phyloP scores from a whole-genome alignment of 306 rosid genomes.

The Urtica urens region DNA sequence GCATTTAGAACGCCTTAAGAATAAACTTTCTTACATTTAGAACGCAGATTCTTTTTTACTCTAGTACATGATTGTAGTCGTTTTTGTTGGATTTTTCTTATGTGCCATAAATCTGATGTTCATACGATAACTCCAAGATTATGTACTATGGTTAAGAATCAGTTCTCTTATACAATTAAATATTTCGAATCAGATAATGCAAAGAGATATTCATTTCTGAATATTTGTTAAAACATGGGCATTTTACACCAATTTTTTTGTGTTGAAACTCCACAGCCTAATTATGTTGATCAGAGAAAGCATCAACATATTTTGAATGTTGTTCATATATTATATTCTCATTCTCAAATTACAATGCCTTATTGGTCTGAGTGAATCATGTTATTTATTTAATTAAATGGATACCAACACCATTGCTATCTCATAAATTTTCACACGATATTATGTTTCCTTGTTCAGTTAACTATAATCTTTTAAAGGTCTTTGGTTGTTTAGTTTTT shows the following conservation, averaged over 20 bases:
- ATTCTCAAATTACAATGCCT: background rate
- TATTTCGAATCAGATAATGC: background rate
- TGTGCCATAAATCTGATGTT: too few species aligned
- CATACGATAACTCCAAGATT: background rate
- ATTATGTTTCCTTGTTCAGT: too few species aligned
- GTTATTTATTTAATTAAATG: background rate
- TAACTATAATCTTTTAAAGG: background rate
- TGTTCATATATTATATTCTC: background rate
- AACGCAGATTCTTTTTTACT: background rate
- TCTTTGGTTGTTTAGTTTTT: too few species aligned
- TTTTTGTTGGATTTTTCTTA: too few species aligned
- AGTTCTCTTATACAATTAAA: background rate
- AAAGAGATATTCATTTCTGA: background rate
- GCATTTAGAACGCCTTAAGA: background rate
- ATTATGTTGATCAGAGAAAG: background rate
- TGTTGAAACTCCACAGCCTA: background rate
- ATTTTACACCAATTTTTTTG: background rate
- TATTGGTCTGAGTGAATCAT: background rate
- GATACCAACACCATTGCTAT: background rate
- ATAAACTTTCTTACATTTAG: background rate
- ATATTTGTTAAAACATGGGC: background rate
- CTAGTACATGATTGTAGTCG: background rate
- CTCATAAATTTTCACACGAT: background rate
- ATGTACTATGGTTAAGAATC: background rate
- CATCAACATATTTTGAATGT: slow-evolving; percentile 3